phyloP scores from a whole-genome alignment of 192 early-diverging fungal genomes.

The Linnemannia zychae region DNA sequence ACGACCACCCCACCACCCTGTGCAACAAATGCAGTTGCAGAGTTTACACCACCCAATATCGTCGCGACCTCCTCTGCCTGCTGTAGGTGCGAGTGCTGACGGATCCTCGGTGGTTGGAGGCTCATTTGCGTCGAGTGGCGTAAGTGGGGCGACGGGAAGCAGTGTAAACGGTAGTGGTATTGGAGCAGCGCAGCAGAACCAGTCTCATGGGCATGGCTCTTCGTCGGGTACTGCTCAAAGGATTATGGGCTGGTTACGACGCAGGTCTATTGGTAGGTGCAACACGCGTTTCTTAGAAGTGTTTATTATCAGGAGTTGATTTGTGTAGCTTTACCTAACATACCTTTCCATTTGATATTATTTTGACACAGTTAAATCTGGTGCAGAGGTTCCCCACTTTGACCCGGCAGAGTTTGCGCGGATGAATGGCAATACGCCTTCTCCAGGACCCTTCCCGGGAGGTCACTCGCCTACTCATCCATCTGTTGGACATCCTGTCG shows the following conservation, averaged over 20 bases:
- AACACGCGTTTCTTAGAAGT: not conserved
- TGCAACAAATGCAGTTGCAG: conserved; percentile 37
- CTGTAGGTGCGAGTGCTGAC: not conserved
- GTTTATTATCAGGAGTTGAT: not conserved
- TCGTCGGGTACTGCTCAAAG: conserved; percentile 68
- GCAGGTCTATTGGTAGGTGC: conserved; percentile 66
- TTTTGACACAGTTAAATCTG: conserved; percentile 28
- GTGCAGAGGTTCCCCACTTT: conserved; percentile 16
- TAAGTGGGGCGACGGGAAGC: not conserved
- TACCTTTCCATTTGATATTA: not conserved
- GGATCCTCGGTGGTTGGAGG: not conserved
- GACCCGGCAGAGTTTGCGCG: conserved; percentile 22
- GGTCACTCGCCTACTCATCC: not conserved
- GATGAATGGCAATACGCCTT: not conserved
- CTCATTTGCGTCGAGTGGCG: not conserved
- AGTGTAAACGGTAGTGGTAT: too few species aligned
- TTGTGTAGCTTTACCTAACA: not conserved
- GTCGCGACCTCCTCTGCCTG: conserved; percentile 12
- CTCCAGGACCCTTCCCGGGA: not conserved
- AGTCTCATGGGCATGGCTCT: conserved; percentile 9
- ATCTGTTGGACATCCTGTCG: not conserved
- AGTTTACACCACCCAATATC: conserved; percentile 28
- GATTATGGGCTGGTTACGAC: conserved; percentile 83
- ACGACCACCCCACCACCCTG: conserved; percentile 20
- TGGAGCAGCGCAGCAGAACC: not conserved